phyloP scores from a whole-genome alignment of 2,329 filamentous ascomycete species.

The Ceratocystis cubensis region DNA sequence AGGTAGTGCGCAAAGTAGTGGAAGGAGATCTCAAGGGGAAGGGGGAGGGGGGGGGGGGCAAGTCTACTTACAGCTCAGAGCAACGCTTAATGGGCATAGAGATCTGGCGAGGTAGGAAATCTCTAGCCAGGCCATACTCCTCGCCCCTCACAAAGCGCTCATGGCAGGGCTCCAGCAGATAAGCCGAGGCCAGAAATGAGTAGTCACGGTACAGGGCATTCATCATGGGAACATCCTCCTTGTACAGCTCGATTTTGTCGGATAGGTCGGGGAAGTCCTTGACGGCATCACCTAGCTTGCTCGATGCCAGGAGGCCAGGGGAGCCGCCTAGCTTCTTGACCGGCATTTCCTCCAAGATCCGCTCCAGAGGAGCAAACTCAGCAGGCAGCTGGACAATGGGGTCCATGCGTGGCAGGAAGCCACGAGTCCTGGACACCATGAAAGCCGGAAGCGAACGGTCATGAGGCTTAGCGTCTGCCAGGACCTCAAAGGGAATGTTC shows the following conservation, averaged over 20 bases:
- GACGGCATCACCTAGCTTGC: conserved; percentile 63
- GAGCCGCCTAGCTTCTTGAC: conserved; percentile 60
- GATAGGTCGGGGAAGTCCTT: conserved; percentile 66
- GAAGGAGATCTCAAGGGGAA: neutral
- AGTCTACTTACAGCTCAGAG: conserved; percentile 62
- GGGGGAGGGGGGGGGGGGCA: neutral
- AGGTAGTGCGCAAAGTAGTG: neutral
- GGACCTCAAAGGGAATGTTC: conserved; percentile 41
- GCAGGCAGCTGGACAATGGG: conserved; percentile 52
- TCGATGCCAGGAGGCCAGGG: conserved; percentile 64
- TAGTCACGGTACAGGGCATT: conserved; percentile 87
- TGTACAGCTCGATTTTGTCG: conserved; percentile 56
- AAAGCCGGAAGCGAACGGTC: conserved; percentile 57
- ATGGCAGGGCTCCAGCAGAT: conserved; percentile 85
- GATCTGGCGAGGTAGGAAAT: conserved; percentile 59
- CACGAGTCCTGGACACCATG: conserved; percentile 63
- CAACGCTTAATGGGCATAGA: conserved; percentile 72
- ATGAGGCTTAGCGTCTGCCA: conserved; percentile 49
- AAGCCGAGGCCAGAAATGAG: conserved; percentile 78
- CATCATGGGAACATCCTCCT: conserved; percentile 61
- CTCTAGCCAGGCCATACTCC: conserved; percentile 64
- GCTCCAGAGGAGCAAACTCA: conserved; percentile 61
- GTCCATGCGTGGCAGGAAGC: conserved; percentile 59
- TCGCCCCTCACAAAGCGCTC: conserved; percentile 57
- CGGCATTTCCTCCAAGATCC: conserved; percentile 63